Percentiles rank a stretch among this genome's conserved stretches.
These are phyloP conservation scores for Didymellaceae sp. DNA, from an alignment of 2,329 filamentous ascomycete genomes.

Conservation along the genomic window DNA sequence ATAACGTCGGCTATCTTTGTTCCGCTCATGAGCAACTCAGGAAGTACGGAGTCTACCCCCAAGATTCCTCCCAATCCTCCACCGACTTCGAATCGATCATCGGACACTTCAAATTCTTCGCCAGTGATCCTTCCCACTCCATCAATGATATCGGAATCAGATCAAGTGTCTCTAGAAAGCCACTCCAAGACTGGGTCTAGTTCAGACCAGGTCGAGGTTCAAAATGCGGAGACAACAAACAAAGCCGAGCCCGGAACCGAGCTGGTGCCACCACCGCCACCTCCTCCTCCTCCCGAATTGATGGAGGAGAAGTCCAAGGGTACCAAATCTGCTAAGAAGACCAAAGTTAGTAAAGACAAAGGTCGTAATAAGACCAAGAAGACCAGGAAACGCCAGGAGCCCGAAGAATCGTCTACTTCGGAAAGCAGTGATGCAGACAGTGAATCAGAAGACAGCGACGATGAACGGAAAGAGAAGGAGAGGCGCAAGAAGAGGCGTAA, in stretches of 20 bases:
- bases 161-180: conserved; percentile 23
- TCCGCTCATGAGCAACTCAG: conserved; percentile 33
- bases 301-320: conserved; percentile 11
- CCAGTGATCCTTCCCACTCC: conserved; percentile 35
- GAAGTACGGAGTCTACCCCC: conserved; percentile 16
- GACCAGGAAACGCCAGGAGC: conserved; percentile 29
- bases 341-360: conserved; percentile 23
- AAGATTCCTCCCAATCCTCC: conserved; percentile 13
- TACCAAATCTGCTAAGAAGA: neutral
- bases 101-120: conserved; percentile 32
- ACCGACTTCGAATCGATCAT: conserved; percentile 22
- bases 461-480: conserved; percentile 30
- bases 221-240: conserved; percentile 10
- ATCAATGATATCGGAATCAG: conserved; percentile 29
- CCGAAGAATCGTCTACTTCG: conserved; percentile 27
- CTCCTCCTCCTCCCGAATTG: neutral
- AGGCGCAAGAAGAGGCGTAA: conserved; percentile 26
- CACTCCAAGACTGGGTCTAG: conserved; percentile 22
- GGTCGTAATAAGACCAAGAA: no score
- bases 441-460: conserved; percentile 27
- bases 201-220: conserved; percentile 18
- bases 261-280: neutral
- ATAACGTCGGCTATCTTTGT: no score
- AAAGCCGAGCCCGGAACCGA: neutral
- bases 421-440: conserved; percentile 30